phyloP scores from a whole-genome alignment of 2,329 filamentous ascomycete genomes.

The Colletotrichum lentis region DNA sequence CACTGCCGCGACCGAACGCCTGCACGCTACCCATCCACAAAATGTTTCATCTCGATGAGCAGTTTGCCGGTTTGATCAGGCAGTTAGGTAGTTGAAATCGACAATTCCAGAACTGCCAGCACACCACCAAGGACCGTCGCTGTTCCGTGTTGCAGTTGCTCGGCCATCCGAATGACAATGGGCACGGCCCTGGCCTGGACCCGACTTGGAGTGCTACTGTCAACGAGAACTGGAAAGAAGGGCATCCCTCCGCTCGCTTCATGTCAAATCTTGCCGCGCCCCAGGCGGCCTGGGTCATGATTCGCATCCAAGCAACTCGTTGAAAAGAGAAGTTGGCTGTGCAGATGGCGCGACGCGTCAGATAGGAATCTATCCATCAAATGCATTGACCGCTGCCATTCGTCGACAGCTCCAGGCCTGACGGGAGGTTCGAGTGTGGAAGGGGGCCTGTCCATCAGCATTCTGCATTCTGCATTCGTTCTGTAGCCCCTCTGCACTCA shows the following conservation, averaged over 20 bases:
- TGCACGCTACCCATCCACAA: conserved; percentile 25
- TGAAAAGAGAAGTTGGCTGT: conserved; percentile 24
- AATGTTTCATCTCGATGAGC: conserved; percentile 30
- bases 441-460: conserved; percentile 14
- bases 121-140: background rate
- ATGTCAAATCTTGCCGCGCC: conserved; percentile 21
- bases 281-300: conserved; percentile 8
- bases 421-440: conserved; percentile 14
- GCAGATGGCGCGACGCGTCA: conserved; percentile 31
- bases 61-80: conserved; percentile 5
- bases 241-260: background rate
- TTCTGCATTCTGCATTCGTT: conserved; percentile 13
- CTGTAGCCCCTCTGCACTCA: conserved; percentile 15
- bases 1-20: conserved; percentile 8
- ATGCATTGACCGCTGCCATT: conserved; percentile 9
- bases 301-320: background rate
- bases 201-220: background rate
- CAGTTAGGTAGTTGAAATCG: conserved; percentile 1
- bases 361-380: conserved; percentile 14
- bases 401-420: conserved; percentile 10
- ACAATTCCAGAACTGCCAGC: conserved; percentile 13
- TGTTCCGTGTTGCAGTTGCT: conserved; percentile 29
- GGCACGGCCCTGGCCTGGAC: conserved; percentile 18
- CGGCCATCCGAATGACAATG: conserved; percentile 27
- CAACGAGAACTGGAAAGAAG: conserved; percentile 13